These are phyloP conservation scores for Mortierella alpina DNA, from an alignment of 192 early-diverging fungal species.

Conservation along the genomic window DNA sequence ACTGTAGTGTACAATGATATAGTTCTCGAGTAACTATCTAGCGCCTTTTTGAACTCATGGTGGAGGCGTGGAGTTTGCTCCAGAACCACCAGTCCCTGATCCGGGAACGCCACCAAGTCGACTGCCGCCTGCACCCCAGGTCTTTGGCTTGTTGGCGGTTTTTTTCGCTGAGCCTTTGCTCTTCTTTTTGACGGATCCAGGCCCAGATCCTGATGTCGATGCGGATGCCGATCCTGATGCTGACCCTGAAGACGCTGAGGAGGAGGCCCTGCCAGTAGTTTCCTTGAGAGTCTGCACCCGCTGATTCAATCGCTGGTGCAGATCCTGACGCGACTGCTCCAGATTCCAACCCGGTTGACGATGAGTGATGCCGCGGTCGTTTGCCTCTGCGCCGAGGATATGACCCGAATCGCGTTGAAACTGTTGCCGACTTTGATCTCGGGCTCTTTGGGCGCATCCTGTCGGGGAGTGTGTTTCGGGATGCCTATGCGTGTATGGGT, in stretches of 20 bases:
- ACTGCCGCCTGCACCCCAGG: slow-evolving; percentile 34
- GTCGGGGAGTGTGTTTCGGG: slow-evolving; percentile 48
- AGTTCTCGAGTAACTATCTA: neutral
- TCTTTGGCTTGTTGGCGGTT: slow-evolving; percentile 16
- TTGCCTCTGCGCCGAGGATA: slow-evolving; percentile 35
- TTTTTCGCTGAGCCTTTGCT: slow-evolving; percentile 21
- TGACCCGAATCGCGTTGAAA: slow-evolving; percentile 49
- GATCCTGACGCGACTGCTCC: slow-evolving; percentile 15
- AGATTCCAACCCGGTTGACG: slow-evolving; percentile 40
- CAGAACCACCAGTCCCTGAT: slow-evolving; percentile 11
- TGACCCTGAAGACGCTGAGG: neutral
- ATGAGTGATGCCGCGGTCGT: slow-evolving; percentile 39
- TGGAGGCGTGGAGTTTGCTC: neutral
- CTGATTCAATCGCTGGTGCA: slow-evolving; percentile 35
- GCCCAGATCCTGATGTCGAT: slow-evolving; percentile 4
- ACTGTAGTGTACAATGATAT: too few relatives aligned
- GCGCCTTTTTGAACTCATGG: neutral
- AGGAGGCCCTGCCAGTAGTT: slow-evolving; percentile 13
- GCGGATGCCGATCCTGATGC: neutral
- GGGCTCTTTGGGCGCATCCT: slow-evolving; percentile 31
- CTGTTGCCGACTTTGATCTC: slow-evolving; percentile 39
- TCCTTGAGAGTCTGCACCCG: slow-evolving; percentile 32
- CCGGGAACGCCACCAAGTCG: slow-evolving; percentile 42
- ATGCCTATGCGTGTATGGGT: slow-evolving; percentile 10
- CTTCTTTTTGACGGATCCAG: slow-evolving; percentile 6